Conservation (phyloP, 176 grass and related monocot genomes). For the Hsuehochloa calcarea region DNA sequence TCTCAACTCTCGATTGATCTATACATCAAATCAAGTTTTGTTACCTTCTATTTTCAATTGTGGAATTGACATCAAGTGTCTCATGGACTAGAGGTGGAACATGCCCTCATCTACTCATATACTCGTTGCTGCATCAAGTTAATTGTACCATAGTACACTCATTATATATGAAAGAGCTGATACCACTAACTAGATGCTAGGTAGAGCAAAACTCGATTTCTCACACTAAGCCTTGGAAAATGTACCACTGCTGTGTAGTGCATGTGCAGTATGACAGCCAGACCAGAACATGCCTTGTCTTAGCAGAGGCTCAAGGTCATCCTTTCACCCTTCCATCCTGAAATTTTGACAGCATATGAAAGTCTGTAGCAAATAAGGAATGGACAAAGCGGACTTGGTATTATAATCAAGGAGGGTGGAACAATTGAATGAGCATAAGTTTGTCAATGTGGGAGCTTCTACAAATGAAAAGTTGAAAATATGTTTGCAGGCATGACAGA, state of each 20-base stretch:
- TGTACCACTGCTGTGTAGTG: neutral
- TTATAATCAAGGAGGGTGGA: neutral
- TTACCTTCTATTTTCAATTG: neutral
- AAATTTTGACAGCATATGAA: conserved; percentile 2
- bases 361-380: neutral
- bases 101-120: neutral
- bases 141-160: neutral
- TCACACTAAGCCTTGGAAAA: neutral
- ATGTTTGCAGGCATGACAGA: neutral
- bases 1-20: neutral
- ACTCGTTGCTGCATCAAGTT: neutral
- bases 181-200: neutral
- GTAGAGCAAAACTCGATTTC: neutral
- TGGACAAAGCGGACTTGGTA: neutral
- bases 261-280: neutral
- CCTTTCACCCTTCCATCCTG: neutral
- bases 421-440: neutral
- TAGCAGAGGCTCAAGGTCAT: neutral
- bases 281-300: neutral
- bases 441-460: neutral
- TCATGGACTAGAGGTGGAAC: neutral
- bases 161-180: neutral
- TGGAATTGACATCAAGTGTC: conserved; percentile 11
- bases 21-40: neutral
- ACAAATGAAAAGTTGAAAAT: neutral